Percentiles rank a stretch among this genome's conserved stretches.
Evolutionary conservation across 2,329 filamentous ascomycete genomes (phyloP).

Genomic region (Elsinoe perseae): DNA sequence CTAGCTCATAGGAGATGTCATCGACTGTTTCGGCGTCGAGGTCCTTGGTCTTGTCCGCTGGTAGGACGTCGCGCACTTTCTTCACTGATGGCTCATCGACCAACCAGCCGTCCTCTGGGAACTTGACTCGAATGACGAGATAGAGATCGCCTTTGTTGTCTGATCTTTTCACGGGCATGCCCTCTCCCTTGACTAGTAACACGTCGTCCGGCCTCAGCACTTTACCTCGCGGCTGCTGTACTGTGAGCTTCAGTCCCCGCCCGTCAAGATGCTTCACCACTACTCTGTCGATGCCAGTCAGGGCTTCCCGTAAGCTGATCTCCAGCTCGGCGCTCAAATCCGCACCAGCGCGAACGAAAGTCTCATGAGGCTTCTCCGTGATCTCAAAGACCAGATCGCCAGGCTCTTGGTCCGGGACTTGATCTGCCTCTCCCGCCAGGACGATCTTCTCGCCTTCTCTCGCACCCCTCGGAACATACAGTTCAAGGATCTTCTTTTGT

Average conservation of each 20-base stretch:
- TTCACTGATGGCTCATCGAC: slow-evolving; percentile 59
- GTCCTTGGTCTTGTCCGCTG: slow-evolving; percentile 37
- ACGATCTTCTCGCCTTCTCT: slow-evolving; percentile 79
- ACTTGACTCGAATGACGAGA: slow-evolving; percentile 74
- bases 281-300: slow-evolving; percentile 82
- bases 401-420: slow-evolving; percentile 77
- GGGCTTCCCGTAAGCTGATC: slow-evolving; percentile 72
- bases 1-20: slow-evolving; percentile 78
- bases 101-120: slow-evolving; percentile 82
- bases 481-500: slow-evolving; percentile 88
- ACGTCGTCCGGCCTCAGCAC: slow-evolving; percentile 76
- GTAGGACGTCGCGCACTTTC: slow-evolving; percentile 66
- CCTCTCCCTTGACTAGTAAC: slow-evolving; percentile 78
- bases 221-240: slow-evolving; percentile 63
- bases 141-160: slow-evolving; percentile 83
- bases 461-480: slow-evolving; percentile 84
- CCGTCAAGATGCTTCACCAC: slow-evolving; percentile 91
- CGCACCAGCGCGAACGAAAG: slow-evolving; percentile 73
- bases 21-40: slow-evolving; percentile 70
- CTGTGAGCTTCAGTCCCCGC: slow-evolving; percentile 73
- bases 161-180: slow-evolving; percentile 86
- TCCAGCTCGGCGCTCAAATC: slow-evolving; percentile 78
- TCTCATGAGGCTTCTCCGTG: slow-evolving; percentile 69
- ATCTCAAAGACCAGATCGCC: slow-evolving; percentile 91
- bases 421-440: slow-evolving; percentile 88